phyloP scores from a whole-genome alignment of 192 early-diverging fungal genomes.

The Pilaira anomala region DNA sequence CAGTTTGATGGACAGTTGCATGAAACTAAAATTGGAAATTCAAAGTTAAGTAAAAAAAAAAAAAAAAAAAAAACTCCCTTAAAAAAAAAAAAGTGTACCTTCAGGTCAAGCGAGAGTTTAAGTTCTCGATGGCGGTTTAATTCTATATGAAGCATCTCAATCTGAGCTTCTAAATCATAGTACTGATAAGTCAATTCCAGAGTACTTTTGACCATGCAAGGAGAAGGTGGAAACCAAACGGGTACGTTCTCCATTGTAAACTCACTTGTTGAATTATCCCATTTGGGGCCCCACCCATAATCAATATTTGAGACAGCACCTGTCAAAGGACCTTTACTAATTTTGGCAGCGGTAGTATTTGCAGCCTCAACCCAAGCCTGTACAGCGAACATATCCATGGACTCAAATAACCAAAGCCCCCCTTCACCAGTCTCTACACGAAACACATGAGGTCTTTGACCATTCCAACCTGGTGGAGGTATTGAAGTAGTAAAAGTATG shows the following conservation, averaged over 20 bases:
- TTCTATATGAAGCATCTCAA: neutral
- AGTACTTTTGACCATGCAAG: slow-evolving; percentile 2
- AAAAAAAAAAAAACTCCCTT: too few relatives aligned
- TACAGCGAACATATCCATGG: slow-evolving; percentile 11
- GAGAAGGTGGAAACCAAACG: slow-evolving; percentile 1
- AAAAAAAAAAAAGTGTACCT: too few relatives aligned
- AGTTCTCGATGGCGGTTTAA: too few relatives aligned
- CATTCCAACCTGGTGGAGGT: slow-evolving; percentile 2
- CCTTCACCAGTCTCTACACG: slow-evolving; percentile 7
- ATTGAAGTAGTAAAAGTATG: neutral
- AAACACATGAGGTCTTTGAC: slow-evolving; percentile 6
- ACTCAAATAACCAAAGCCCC: slow-evolving; percentile 8
- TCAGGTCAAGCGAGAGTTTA: too few relatives aligned
- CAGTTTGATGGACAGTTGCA: neutral
- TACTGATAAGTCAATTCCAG: neutral
- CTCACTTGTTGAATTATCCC: neutral
- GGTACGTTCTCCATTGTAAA: neutral
- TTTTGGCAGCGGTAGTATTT: neutral
- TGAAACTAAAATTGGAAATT: too few relatives aligned
- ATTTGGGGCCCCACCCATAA: slow-evolving; percentile 7
- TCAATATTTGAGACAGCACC: slow-evolving; percentile 11
- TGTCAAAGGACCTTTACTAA: slow-evolving; percentile 4
- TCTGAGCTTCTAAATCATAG: slow-evolving; percentile 7
- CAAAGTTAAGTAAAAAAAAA: too few relatives aligned
- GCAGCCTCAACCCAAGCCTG: slow-evolving; percentile 7